Percentiles rank a stretch among this genome's conserved stretches.
phyloP scores from a whole-genome alignment of 345 rosid genomes.

The Eucalyptus urophylla region DNA sequence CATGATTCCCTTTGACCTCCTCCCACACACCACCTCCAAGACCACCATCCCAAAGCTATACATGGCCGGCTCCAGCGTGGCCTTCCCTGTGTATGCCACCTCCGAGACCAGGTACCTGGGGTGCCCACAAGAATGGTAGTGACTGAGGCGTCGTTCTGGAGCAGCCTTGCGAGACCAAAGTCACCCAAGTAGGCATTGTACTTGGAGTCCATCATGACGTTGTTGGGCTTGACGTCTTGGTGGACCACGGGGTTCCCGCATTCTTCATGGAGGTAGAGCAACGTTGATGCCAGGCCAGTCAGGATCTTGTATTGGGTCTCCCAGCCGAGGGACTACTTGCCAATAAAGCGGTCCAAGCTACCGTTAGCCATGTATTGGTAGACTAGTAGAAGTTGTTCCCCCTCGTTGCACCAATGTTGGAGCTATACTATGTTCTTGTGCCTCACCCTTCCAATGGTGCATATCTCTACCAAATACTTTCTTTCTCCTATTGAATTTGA shows the following conservation, averaged over 20 bases:
- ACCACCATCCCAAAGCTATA: constrained; percentile 23
- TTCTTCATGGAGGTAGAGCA: constrained; percentile 27
- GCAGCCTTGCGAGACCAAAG: constrained; percentile 14
- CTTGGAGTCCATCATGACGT: constrained; percentile 25
- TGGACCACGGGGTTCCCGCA: constrained; percentile 23
- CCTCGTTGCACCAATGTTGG: constrained; percentile 29
- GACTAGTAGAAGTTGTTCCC: constrained; percentile 16
- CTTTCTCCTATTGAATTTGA: constrained; percentile 7
- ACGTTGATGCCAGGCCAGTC: constrained; percentile 18
- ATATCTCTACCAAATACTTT: constrained; percentile 20
- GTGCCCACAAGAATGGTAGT: constrained; percentile 28
- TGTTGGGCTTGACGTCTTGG: constrained; percentile 25
- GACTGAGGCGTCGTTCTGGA: constrained; percentile 2
- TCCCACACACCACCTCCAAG: constrained; percentile 18
- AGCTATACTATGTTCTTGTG: constrained; percentile 34
- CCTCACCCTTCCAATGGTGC: constrained; percentile 26
- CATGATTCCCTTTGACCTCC: constrained; percentile 9
- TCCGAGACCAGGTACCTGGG: constrained; percentile 19
- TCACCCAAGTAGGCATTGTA: constrained; percentile 13
- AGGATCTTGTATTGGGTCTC: constrained; percentile 11
- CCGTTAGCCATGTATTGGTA: constrained; percentile 30
- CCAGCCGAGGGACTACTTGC: constrained; percentile 15
- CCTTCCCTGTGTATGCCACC: constrained; percentile 11
- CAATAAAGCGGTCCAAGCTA: constrained; percentile 25
- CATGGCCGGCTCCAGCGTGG: constrained; percentile 8